Evolutionary conservation across 139 green algal species (phyloP).

Genomic region (Axilococcus clingmanii): DNA sequence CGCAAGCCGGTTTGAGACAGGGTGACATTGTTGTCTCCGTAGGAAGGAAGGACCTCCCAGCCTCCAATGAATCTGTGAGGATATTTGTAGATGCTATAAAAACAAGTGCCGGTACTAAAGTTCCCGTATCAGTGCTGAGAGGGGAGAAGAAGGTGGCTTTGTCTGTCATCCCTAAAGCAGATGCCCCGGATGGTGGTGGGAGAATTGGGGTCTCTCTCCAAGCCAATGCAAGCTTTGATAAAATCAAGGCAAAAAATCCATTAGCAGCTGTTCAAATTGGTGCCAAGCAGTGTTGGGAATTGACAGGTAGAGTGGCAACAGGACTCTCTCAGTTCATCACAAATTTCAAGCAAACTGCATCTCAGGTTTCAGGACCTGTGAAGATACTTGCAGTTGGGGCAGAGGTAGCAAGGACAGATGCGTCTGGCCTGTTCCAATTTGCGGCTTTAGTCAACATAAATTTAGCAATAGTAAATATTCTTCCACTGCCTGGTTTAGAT

Average conservation of each 20-base stretch:
- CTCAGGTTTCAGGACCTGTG: slow-evolving; percentile 76
- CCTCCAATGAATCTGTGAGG: slow-evolving; percentile 20
- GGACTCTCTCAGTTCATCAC: slow-evolving; percentile 62
- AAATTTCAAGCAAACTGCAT: slow-evolving; percentile 52
- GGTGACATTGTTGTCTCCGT: slow-evolving; percentile 73
- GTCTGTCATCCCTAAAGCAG: slow-evolving; percentile 19
- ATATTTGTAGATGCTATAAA: slow-evolving; percentile 57
- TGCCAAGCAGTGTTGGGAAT: not conserved
- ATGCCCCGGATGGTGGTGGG: slow-evolving; percentile 48
- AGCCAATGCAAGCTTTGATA: slow-evolving; percentile 37
- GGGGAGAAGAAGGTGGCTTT: slow-evolving; percentile 20
- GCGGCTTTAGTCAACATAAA: slow-evolving; percentile 97
- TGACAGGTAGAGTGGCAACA: slow-evolving; percentile 14
- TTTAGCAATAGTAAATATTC: slow-evolving; percentile 89
- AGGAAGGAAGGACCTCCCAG: slow-evolving; percentile 28
- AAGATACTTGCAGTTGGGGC: slow-evolving; percentile 86
- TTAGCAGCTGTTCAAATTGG: slow-evolving; percentile 3
- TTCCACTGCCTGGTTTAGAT: slow-evolving; percentile 92
- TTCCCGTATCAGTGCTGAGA: slow-evolving; percentile 21
- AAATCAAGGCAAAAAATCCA: not conserved
- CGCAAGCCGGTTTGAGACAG: slow-evolving; percentile 46
- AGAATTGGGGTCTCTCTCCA: slow-evolving; percentile 83
- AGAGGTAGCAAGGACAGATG: slow-evolving; percentile 72
- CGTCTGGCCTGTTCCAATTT: slow-evolving; percentile 78
- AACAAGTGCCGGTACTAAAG: slow-evolving; percentile 23